Base-by-base conservation (phyloP, 2,329 filamentous ascomycete genomes). In the Ophiocordyceps camponoti-rufipedis region DNA sequence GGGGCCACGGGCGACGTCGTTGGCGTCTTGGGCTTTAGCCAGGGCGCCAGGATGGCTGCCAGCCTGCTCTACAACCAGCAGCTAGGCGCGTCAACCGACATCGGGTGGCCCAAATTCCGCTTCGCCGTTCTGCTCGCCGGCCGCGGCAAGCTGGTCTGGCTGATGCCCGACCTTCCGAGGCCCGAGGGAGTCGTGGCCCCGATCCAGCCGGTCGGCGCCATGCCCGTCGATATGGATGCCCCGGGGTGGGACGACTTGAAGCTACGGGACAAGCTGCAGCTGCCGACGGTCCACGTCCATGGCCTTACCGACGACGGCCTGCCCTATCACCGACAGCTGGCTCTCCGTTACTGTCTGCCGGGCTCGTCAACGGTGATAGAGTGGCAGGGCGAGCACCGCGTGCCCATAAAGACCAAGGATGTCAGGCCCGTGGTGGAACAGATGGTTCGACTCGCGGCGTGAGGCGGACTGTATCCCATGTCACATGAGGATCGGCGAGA, bases 61-160 rank as follows among this genome's bases (percentile, higher is more conserved):
- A 75, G 72, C 48, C 39, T 80, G 46, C 58, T 80, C 19, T 67
- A 67, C 46, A 59, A 66, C 50, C 75, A 83, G 60, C 79, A 85
- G 64, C 59, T 67, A 31, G 45, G 38, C 19, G 45, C 31, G 10
- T 45, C 41, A n/a, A 43, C 42, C 23, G 28, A 13, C 23, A 31
- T 19, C n/a, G 14, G 16, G 23, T 41, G 31, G 31, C 42, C 48
- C 18, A 41, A n/a, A 8, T 52, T 52, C 23, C 41, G 43, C 16
- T 52, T 52, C 31, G 50, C 45, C 10, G 46, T 52, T 14, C 41
- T 52, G 9, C 13, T 51, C n/a, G 49, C 49, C 2, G 50, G 50
- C 4, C 31, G 49, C 2, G 49, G 44, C 4, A 49, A 48, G 10
- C 31, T 46, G 12, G 44, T 52, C 18, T 48, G 43, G 28, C 42